Base-by-base conservation (phyloP, 2,329 filamentous ascomycete species). In the Penicillium griseofulvum region DNA sequence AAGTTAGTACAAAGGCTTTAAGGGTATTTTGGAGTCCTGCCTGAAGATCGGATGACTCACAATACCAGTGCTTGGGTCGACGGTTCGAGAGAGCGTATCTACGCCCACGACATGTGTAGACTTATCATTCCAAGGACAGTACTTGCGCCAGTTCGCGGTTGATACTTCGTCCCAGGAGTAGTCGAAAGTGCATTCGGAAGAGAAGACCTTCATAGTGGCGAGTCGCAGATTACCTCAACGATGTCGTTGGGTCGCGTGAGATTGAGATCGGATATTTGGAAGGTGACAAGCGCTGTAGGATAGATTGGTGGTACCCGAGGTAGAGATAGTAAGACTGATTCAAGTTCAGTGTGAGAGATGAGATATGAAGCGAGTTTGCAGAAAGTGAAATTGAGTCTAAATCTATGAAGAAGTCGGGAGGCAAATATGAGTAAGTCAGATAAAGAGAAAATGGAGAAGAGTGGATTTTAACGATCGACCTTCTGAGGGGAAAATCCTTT, bases 161-260 rank as follows among this genome's bases (percentile, higher is more conserved):
- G 91, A 96, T 34, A 99, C 94, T 76, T 97, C 93, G 70, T 96
- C 91, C 94, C 94, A 99, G 43, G 93, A 96, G 82, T 99, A 99
- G 79, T 96, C 84, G 78, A 95, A 99, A 58, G 91, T 91, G 76
- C 91, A 90, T 37, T 82, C 81, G 69, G 91, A 95, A 66, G 90
- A 90, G 71, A 97, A 97, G 77, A 97, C 90, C 83, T 95, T 96
- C 94, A 99, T 97, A 49, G 56, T 78, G 66, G 51, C 51, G 68
- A 29, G 54, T 55, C 16, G 19, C 5, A 11, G 16, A 26, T 43
- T 19, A 44, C 38, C 16, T 50, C 19, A 34, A 50, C 16, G 11
- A 50, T 24, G 12, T 16, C 8, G 29, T 29, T 34, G n/a, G 48
- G 38, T 44, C 28, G 48, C 19, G 48, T 44, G 29, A 11, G 26